These are phyloP conservation scores for Apiotrichum porosum DNA, from an alignment of 1,284 basidiomycete species.

Conservation along the genomic window DNA sequence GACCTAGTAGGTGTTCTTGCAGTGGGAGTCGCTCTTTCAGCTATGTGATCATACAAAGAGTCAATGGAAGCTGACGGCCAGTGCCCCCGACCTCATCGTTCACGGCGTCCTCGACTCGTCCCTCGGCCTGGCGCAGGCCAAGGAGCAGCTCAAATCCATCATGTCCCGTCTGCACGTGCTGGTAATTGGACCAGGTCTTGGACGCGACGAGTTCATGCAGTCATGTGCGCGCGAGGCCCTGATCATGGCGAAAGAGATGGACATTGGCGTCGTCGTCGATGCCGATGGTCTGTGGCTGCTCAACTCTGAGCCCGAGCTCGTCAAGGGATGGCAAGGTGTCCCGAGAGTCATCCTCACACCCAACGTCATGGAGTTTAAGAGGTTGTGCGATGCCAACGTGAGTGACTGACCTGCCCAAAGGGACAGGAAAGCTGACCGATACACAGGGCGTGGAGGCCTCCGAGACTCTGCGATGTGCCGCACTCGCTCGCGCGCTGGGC, in stretches of 20 bases:
- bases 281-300: conserved; percentile 63
- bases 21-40: too few species aligned
- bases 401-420: conserved; percentile 28
- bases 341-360: conserved; percentile 64
- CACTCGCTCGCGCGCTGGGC: conserved; percentile 66
- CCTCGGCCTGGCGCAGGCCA: conserved; percentile 28
- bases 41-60: too few species aligned
- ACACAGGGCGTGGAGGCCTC: conserved; percentile 51
- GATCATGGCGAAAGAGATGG: conserved; percentile 52
- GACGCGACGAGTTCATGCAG: conserved; percentile 87
- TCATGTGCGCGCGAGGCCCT: conserved; percentile 55
- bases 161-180: conserved; percentile 84
- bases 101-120: conserved; percentile 68
- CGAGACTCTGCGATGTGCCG: conserved; percentile 56
- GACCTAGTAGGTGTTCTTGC: conserved; percentile 62
- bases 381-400: conserved; percentile 70
- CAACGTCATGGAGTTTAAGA: conserved; percentile 88
- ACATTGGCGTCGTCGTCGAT: conserved; percentile 77
- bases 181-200: conserved; percentile 87
- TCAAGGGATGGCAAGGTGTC: conserved; percentile 58
- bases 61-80: conserved; percentile 18
- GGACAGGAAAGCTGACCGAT: neutral
- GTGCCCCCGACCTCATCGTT: conserved; percentile 78
- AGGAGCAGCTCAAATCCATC: conserved; percentile 59
- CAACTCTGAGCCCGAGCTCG: conserved; percentile 58